Percentiles rank a stretch among this genome's conserved stretches.
These are phyloP conservation scores for Wickerhamiella pararugosa DNA, from an alignment of 1,139 yeast genomes.

Conservation along the genomic window DNA sequence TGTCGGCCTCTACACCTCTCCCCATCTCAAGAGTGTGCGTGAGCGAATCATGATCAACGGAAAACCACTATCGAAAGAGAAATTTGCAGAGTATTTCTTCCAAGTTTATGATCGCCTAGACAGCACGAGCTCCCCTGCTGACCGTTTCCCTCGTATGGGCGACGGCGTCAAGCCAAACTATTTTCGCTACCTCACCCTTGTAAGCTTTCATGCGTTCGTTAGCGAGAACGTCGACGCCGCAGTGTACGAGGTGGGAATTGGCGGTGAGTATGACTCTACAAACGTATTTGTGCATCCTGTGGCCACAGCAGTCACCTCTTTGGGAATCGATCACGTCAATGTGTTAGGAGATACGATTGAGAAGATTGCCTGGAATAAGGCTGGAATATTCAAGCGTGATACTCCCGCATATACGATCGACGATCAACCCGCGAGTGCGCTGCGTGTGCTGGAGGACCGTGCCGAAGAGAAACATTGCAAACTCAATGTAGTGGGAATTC, in stretches of 20 bases:
- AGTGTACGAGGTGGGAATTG: slow-evolving; percentile 94
- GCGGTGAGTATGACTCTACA: slow-evolving; percentile 94
- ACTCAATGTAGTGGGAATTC: slow-evolving; percentile 37
- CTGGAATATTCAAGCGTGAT: slow-evolving; percentile 70
- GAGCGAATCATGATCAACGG: slow-evolving; percentile 88
- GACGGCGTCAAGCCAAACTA: slow-evolving; percentile 75
- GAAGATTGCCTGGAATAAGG: slow-evolving; percentile 91
- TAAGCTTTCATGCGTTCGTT: slow-evolving; percentile 82
- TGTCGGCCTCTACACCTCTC: slow-evolving; percentile 86
- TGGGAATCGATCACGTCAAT: slow-evolving; percentile 86
- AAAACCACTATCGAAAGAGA: slow-evolving; percentile 60
- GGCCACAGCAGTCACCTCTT: slow-evolving; percentile 69
- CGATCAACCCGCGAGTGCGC: slow-evolving; percentile 38
- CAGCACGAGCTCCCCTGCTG: slow-evolving; percentile 38
- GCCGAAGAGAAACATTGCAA: slow-evolving; percentile 49
- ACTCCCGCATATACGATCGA: slow-evolving; percentile 54
- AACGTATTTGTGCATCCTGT: slow-evolving; percentile 70
- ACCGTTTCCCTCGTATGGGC: slow-evolving; percentile 58
- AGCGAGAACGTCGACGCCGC: slow-evolving; percentile 85
- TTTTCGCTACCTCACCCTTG: slow-evolving; percentile 74
- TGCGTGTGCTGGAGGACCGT: slow-evolving; percentile 36
- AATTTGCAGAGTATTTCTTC: slow-evolving; percentile 78
- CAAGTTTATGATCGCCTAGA: slow-evolving; percentile 83
- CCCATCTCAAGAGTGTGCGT: slow-evolving; percentile 84
- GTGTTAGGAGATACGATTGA: slow-evolving; percentile 81